Evolutionary conservation across 208 protist species (phyloP).

Genomic region (Acanthamoeba comandoni): DNA sequence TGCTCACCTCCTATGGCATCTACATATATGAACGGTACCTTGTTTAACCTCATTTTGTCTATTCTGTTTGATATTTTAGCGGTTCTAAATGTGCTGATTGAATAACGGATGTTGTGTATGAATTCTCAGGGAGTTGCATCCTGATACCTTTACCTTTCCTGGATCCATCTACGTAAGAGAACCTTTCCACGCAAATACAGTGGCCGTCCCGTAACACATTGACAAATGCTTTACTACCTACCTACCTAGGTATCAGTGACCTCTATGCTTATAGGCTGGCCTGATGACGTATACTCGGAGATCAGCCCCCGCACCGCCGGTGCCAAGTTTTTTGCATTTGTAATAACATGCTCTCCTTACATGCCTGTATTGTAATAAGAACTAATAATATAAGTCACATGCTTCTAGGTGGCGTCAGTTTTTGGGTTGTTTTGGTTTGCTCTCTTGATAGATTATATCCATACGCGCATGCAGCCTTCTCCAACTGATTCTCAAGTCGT

Average conservation of each 20-base stretch:
- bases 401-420: not conserved
- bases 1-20: constrained; percentile 31
- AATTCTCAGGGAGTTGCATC: too few relatives aligned
- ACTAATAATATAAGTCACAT: not conserved
- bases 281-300: not conserved
- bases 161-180: too few relatives aligned
- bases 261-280: constrained; percentile 13
- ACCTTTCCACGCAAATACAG: too few relatives aligned
- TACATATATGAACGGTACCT: constrained; percentile 57
- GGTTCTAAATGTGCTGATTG: too few relatives aligned
- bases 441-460: constrained; percentile 13
- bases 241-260: constrained; percentile 9
- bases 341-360: not conserved
- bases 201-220: too few relatives aligned
- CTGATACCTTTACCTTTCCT: too few relatives aligned
- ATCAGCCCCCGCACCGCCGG: not conserved
- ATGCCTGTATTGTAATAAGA: not conserved
- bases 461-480: constrained; percentile 27
- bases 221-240: too few relatives aligned
- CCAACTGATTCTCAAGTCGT: not conserved
- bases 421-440: constrained; percentile 40
- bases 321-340: constrained; percentile 36
- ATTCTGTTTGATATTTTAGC: not conserved
- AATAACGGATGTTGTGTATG: too few relatives aligned
- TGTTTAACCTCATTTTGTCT: not conserved